Conservation (phyloP, 768 basidiomycete genomes). For the Imleria badia region DNA sequence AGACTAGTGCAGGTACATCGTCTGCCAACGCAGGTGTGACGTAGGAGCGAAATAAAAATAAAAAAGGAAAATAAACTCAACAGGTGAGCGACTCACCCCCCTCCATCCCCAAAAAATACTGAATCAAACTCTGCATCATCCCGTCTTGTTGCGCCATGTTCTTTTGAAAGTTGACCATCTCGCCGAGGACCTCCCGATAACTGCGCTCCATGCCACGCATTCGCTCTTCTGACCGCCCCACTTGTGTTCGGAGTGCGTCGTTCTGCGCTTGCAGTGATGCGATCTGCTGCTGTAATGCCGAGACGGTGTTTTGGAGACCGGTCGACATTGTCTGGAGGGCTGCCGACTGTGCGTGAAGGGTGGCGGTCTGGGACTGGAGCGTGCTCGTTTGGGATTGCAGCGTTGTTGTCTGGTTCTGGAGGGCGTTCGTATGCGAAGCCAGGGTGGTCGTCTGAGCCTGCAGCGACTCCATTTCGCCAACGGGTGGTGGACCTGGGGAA, state of each 20-base stretch:
- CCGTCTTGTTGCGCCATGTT: conserved; percentile 84
- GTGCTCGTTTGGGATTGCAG: conserved; percentile 31
- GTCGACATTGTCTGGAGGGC: conserved; percentile 33
- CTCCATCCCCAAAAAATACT: conserved; percentile 77
- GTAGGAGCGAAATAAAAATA: too few relatives aligned
- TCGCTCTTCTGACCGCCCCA: conserved; percentile 44
- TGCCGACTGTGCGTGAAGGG: conserved; percentile 36
- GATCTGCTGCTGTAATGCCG: conserved; percentile 31
- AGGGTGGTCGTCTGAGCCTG: conserved; percentile 30
- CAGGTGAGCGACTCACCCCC: conserved; percentile 43
- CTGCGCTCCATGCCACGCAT: conserved; percentile 59
- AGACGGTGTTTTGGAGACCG: conserved; percentile 25
- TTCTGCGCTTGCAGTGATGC: conserved; percentile 29
- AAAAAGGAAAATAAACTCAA: not conserved
- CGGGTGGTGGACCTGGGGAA: conserved; percentile 27
- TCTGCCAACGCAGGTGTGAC: not conserved
- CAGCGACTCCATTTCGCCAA: conserved; percentile 27
- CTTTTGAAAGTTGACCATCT: conserved; percentile 71
- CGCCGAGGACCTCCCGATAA: conserved; percentile 66
- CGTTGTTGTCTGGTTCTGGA: conserved; percentile 30
- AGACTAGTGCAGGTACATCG: too few relatives aligned
- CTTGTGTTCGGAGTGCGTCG: conserved; percentile 32
- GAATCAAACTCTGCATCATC: conserved; percentile 77
- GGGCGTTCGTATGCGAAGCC: conserved; percentile 29
- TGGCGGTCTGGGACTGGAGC: conserved; percentile 29